Conservation (phyloP, 2,329 filamentous ascomycete genomes). For the Colletotrichum shisoi region DNA sequence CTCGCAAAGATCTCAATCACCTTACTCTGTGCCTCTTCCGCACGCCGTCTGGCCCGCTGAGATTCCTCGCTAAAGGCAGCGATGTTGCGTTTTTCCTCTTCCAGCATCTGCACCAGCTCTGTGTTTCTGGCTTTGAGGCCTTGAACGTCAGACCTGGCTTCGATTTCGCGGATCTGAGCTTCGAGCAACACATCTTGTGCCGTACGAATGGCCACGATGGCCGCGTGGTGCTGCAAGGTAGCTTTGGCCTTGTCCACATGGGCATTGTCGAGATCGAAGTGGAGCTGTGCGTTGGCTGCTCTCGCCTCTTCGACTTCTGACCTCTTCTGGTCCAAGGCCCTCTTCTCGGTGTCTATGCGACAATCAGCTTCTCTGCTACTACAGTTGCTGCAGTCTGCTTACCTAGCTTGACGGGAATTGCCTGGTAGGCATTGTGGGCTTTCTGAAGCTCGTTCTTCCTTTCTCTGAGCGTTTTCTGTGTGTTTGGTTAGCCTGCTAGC, state of each 20-base stretch:
- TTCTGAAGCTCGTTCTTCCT: conserved; percentile 75
- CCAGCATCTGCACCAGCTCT: conserved; percentile 63
- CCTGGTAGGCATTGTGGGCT: conserved; percentile 69
- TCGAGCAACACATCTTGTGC: conserved; percentile 72
- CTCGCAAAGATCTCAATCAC: conserved; percentile 53
- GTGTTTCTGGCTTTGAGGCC: conserved; percentile 72
- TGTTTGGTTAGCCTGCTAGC: conserved; percentile 40
- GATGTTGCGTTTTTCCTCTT: conserved; percentile 55
- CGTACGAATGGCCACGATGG: conserved; percentile 68
- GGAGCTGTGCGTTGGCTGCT: conserved; percentile 59
- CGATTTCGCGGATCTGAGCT: conserved; percentile 74
- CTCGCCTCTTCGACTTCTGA: conserved; percentile 51
- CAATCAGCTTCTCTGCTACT: conserved; percentile 8
- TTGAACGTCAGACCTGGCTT: conserved; percentile 81
- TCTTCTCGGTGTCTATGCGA: conserved; percentile 44
- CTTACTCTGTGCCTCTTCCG: conserved; percentile 49
- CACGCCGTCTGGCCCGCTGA: conserved; percentile 48
- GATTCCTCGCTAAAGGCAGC: conserved; percentile 51
- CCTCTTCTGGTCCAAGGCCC: conserved; percentile 52
- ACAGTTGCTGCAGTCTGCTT: conserved; percentile 45
- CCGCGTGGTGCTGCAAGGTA: conserved; percentile 62
- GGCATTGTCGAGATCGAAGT: conserved; percentile 63
- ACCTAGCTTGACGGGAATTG: conserved; percentile 76
- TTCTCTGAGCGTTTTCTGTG: conserved; percentile 58
- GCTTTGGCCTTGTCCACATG: conserved; percentile 64